A percentile compares a stretch with the other conserved stretches of the same genome.
These are phyloP conservation scores for Dactylonectria macrodidyma DNA, from an alignment of 2,329 filamentous ascomycete genomes.

Conservation along the genomic window DNA sequence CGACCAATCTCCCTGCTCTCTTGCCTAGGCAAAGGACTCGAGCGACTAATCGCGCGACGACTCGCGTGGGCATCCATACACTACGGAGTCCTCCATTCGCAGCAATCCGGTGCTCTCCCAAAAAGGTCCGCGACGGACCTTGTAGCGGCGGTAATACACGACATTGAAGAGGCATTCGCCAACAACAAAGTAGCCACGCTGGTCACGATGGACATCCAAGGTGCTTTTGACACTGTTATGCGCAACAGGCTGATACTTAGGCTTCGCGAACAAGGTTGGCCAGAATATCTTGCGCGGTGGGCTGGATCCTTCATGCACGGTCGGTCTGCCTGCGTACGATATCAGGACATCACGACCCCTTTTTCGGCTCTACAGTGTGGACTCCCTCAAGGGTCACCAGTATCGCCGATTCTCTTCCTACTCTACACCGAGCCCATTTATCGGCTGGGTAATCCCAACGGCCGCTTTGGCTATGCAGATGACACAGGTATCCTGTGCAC, in stretches of 20 bases:
- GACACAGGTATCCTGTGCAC: too few relatives aligned
- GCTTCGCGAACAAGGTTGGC: slow-evolving; percentile 36
- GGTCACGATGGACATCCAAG: slow-evolving; percentile 36
- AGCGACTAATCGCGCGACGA: slow-evolving; percentile 42
- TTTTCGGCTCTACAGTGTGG: too few relatives aligned
- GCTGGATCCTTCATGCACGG: slow-evolving; percentile 33
- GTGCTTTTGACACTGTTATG: slow-evolving; percentile 38
- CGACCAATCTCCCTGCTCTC: slow-evolving; percentile 46
- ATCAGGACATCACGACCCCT: too few relatives aligned
- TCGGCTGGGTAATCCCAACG: too few relatives aligned
- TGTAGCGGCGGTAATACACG: slow-evolving; percentile 33
- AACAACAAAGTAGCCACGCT: slow-evolving; percentile 28
- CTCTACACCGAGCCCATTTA: too few relatives aligned
- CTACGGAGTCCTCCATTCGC: slow-evolving; percentile 36
- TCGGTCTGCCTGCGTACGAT: not conserved
- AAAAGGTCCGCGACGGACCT: slow-evolving; percentile 31
- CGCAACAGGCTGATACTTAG: slow-evolving; percentile 33
- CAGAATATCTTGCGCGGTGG: slow-evolving; percentile 26
- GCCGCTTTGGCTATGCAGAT: too few relatives aligned
- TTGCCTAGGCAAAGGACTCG: slow-evolving; percentile 47
- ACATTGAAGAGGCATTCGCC: slow-evolving; percentile 38
- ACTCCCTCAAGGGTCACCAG: too few relatives aligned
- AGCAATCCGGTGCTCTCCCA: slow-evolving; percentile 42
- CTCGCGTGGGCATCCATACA: slow-evolving; percentile 40
- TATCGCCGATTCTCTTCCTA: too few relatives aligned